phyloP scores from a whole-genome alignment of 257 asterid genomes.

The Anisodus acutangulus region DNA sequence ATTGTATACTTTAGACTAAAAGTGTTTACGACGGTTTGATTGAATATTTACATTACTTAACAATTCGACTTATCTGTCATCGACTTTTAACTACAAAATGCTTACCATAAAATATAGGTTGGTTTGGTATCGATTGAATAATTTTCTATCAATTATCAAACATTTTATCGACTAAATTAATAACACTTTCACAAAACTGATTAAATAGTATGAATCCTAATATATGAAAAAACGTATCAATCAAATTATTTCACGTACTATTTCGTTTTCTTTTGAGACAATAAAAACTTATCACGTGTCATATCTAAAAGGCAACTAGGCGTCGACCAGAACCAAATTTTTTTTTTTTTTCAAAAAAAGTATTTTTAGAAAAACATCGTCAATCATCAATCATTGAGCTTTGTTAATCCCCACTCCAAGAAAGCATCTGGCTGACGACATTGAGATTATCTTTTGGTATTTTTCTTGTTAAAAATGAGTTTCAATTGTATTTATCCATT shows the following conservation, averaged over 20 bases:
- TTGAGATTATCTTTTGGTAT: neutral
- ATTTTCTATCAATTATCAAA: neutral
- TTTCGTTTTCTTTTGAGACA: neutral
- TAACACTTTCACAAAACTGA: neutral
- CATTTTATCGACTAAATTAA: neutral
- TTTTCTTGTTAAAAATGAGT: neutral
- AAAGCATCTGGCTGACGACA: neutral
- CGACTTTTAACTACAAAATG: neutral
- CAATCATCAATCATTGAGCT: neutral
- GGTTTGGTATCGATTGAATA: neutral
- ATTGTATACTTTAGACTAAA: no score
- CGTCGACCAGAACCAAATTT: neutral
- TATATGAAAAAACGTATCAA: neutral
- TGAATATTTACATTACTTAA: no score
- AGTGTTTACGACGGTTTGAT: no score
- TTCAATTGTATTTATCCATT: neutral
- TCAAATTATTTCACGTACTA: neutral
- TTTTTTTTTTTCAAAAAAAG: no score
- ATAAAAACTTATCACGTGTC: neutral
- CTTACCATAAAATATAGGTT: neutral
- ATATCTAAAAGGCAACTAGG: neutral
- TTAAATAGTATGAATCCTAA: neutral
- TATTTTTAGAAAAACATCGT: neutral
- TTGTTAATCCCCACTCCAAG: neutral
- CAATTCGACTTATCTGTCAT: neutral